phyloP scores from a whole-genome alignment of 2,329 filamentous ascomycete genomes.

The Zymoseptoria ardabiliae region DNA sequence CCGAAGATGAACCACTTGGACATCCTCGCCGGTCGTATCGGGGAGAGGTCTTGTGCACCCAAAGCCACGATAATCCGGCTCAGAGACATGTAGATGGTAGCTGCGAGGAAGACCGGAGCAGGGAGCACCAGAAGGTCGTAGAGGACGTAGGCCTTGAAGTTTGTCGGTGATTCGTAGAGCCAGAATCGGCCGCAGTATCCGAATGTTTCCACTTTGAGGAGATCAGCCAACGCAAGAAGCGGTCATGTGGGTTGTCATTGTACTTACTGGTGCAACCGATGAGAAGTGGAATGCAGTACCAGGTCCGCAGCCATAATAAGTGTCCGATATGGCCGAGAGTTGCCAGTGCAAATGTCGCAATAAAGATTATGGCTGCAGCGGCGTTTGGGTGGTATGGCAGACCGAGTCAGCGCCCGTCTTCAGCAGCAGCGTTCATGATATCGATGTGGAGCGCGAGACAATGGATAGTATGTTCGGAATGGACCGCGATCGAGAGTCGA shows the following conservation, averaged over 20 bases:
- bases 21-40: constrained; percentile 40
- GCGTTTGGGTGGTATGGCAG: constrained; percentile 17
- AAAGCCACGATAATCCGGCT: constrained; percentile 31
- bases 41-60: constrained; percentile 25
- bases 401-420: background rate
- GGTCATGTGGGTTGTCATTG: background rate
- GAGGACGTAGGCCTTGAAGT: constrained; percentile 35
- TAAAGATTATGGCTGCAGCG: constrained; percentile 21
- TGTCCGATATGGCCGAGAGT: constrained; percentile 33
- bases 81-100: constrained; percentile 42
- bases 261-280: constrained; percentile 32
- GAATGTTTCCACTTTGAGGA: constrained; percentile 32
- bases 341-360: constrained; percentile 18
- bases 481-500: background rate
- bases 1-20: constrained; percentile 50
- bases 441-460: background rate
- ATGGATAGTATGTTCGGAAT: background rate
- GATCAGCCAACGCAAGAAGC: background rate
- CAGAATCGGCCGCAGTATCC: constrained; percentile 36
- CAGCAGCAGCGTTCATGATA: background rate
- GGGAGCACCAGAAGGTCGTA: constrained; percentile 37
- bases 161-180: constrained; percentile 31
- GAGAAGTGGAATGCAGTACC: constrained; percentile 33
- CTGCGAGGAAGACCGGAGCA: constrained; percentile 42
- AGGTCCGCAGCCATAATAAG: constrained; percentile 29